Evolutionary conservation across 2,329 filamentous ascomycete species (phyloP), one percentile per base, ranked within the genome.

Genomic region (Malbranchea cinnamomea): DNA sequence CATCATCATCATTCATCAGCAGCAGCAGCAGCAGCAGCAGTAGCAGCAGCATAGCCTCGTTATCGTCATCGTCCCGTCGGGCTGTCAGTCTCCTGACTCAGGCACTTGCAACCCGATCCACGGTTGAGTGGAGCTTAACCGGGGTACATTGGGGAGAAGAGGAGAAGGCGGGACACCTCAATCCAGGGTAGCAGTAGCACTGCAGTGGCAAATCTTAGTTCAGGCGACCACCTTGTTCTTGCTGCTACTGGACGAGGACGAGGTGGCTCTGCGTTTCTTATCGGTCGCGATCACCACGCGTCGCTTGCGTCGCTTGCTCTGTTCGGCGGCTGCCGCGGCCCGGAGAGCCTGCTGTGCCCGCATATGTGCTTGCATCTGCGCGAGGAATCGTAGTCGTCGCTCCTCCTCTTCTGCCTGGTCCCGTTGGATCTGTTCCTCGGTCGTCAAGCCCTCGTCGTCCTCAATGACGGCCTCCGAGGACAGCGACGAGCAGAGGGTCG

Each of bases 291-390:
- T 30, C 5, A 29, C 29, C 4, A 38, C 37, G 21, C 40, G 31
- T 31, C 37, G 37, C 37, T 46, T 45, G 26, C 31, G 41, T 21
- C 40, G 41, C 25, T 40, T 41, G 15, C 11, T 13, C 17, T 41
- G 40, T 34, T 44, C 38, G 3, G 35, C 44, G 12, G 37, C 35
- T 4, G 41, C 40, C 5, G 52, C 41, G 10, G 49, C 44, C 15
- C 54, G 51, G 19, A 54, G 35, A 4, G 52, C 53, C 30, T 56
- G 53, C 34, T 53, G 53, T 3, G 54, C 54, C 26, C 52, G 50
- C 5, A 53, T 53, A 33, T 56, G 53, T 10, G 55, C 54, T 15
- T 57, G 51, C 5, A 57, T 53, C 36, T 55, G 53, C 8, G 53
- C 54, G 14, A 56, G 44, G 39, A 55, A 54, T 10, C 49, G 49